These are phyloP conservation scores for Trypanosoma melophagium DNA, from an alignment of 208 protist genomes.

Conservation along the genomic window DNA sequence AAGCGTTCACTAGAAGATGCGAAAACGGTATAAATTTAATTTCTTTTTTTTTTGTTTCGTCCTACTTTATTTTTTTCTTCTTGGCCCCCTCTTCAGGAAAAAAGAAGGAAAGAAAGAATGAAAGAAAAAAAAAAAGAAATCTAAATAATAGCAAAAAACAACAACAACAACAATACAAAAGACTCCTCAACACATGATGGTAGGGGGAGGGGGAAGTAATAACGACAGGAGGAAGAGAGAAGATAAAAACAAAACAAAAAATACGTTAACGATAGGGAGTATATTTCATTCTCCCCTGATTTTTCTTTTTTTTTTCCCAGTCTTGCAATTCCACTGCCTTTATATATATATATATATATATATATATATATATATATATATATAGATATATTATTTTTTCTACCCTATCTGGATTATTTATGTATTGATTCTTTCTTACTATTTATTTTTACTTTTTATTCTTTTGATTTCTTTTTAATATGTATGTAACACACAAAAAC, in stretches of 20 bases:
- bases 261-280: neutral
- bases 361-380: neutral
- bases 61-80: slow-evolving; percentile 10
- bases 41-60: slow-evolving; percentile 6
- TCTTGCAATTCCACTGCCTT: neutral
- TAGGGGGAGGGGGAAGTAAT: slow-evolving; percentile 4
- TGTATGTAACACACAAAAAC: no score
- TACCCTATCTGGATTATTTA: no score
- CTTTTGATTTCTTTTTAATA: no score
- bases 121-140: no score
- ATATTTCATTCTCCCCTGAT: slow-evolving; percentile 2
- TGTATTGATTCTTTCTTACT: no score
- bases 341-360: slow-evolving; percentile 8
- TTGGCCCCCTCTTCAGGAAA: neutral
- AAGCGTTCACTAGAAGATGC: slow-evolving; percentile 47
- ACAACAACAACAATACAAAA: neutral
- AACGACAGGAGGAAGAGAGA: slow-evolving; percentile 18
- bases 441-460: no score
- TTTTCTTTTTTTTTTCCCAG: neutral
- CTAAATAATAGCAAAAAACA: no score
- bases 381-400: neutral
- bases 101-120: neutral
- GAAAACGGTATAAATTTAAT: slow-evolving; percentile 20
- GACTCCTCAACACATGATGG: neutral
- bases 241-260: neutral